Percentiles rank a stretch among this genome's conserved stretches.
Conservation (phyloP, 2,329 filamentous ascomycete species). For the Neofusicoccum sp. region DNA sequence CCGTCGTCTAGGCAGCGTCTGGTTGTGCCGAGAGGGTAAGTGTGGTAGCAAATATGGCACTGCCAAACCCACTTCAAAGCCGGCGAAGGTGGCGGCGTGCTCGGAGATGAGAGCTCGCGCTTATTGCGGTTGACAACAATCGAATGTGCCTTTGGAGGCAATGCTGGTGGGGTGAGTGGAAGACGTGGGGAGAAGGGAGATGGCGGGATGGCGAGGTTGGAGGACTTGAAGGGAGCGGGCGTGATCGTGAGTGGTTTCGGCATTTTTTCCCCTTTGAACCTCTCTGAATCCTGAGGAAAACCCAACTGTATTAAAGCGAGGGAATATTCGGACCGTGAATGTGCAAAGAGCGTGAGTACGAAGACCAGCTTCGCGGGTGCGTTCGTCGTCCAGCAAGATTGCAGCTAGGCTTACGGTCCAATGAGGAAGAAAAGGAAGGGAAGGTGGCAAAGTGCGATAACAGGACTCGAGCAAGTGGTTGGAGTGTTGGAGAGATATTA, state of each 20-base stretch:
- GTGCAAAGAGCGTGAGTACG: conserved; percentile 4
- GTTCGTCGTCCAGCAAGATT: not conserved
- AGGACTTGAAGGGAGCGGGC: conserved; percentile 43
- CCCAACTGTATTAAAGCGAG: not conserved
- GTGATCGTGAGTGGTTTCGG: conserved; percentile 29
- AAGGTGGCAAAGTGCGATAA: not conserved
- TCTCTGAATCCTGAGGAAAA: not conserved
- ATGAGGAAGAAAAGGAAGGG: not conserved
- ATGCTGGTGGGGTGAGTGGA: conserved; percentile 22
- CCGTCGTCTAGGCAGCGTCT: conserved; percentile 55
- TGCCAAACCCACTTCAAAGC: conserved; percentile 52
- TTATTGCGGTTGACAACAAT: not conserved
- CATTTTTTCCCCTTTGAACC: not conserved
- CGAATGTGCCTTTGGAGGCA: not conserved
- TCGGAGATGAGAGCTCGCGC: conserved; percentile 18
- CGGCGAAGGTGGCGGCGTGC: conserved; percentile 25
- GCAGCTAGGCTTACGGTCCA: not conserved
- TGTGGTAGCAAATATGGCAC: conserved; percentile 51
- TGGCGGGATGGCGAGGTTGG: conserved; percentile 43
- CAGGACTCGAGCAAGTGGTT: not conserved
- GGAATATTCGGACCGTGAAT: not conserved
- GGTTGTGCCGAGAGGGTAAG: conserved; percentile 50
- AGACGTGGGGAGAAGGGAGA: conserved; percentile 43
- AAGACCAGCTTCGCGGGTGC: conserved; percentile 18
- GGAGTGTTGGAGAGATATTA: not conserved